Conservation (phyloP, 2,329 filamentous ascomycete species). For the Microsporum canis region DNA sequence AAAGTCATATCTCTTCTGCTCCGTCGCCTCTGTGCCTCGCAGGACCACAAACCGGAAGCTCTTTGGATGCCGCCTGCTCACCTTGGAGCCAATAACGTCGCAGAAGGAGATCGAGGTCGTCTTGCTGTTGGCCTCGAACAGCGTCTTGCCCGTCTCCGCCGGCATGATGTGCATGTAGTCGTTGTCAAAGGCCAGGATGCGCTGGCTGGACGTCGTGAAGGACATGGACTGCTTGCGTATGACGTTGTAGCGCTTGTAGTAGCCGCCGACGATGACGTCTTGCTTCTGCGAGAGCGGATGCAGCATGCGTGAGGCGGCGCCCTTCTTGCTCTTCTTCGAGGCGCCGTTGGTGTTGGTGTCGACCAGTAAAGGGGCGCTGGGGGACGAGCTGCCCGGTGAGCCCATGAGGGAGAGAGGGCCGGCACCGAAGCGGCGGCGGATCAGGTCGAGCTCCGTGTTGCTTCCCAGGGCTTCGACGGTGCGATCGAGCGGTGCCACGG, state of each 20-base stretch:
- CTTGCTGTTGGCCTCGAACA: slow-evolving; percentile 39
- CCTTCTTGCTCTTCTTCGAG: slow-evolving; percentile 36
- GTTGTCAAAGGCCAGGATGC: slow-evolving; percentile 51
- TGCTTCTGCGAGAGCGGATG: slow-evolving; percentile 39
- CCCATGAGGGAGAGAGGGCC: slow-evolving; percentile 45
- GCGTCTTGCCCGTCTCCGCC: slow-evolving; percentile 42
- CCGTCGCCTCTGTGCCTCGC: slow-evolving; percentile 48
- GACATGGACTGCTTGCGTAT: slow-evolving; percentile 55
- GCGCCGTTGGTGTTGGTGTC: slow-evolving; percentile 22
- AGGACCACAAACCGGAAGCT: slow-evolving; percentile 52
- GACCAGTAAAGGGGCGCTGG: slow-evolving; percentile 53
- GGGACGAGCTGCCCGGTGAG: slow-evolving; percentile 50
- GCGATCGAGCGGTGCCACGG: slow-evolving; percentile 51
- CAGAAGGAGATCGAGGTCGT: slow-evolving; percentile 53
- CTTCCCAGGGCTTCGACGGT: slow-evolving; percentile 53
- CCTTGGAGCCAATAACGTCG: slow-evolving; percentile 54
- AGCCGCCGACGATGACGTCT: slow-evolving; percentile 34
- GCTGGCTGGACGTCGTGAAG: slow-evolving; percentile 50
- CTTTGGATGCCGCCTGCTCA: slow-evolving; percentile 52
- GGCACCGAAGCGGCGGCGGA: slow-evolving; percentile 52
- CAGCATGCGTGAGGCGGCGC: slow-evolving; percentile 24
- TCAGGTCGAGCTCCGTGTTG: slow-evolving; percentile 50
- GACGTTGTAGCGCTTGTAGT: slow-evolving; percentile 53
- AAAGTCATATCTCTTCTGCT: slow-evolving; percentile 57
- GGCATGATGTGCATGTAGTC: slow-evolving; percentile 58